A percentile compares a stretch with the other conserved stretches of the same genome.
Conservation (phyloP, 305 asterid genomes). For the Lippia alba region DNA sequence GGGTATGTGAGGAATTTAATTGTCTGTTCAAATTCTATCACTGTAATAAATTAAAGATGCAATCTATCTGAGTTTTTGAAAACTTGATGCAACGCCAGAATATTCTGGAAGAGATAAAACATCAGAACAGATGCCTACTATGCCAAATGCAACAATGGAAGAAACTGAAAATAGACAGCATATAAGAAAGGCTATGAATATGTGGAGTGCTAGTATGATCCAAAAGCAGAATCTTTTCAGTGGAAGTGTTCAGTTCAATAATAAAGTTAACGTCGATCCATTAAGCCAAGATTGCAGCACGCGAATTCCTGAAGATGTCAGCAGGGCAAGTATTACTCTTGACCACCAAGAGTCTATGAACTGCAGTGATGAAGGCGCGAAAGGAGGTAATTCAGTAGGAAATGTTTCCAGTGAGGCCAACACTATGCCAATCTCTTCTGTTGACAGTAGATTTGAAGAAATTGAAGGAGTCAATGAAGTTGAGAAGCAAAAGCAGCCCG, state of each 20-base stretch:
- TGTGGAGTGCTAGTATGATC: conserved; percentile 33
- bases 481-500: conserved; percentile 47
- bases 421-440: conserved; percentile 20
- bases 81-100: conserved; percentile 32
- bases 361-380: conserved; percentile 31
- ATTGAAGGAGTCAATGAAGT: conserved; percentile 35
- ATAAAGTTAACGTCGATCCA: conserved; percentile 29
- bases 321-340: conserved; percentile 14
- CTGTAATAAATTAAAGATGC: not conserved
- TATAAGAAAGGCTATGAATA: conserved; percentile 33
- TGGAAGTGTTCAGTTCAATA: conserved; percentile 38
- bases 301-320: conserved; percentile 37
- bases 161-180: conserved; percentile 39
- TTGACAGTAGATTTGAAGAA: conserved; percentile 37
- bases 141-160: conserved; percentile 33
- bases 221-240: conserved; percentile 43
- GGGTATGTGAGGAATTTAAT: conserved; percentile 40
- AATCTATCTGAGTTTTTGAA: conserved; percentile 3
- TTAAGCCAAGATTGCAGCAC: conserved; percentile 34
- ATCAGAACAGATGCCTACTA: conserved; percentile 34
- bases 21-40: conserved; percentile 20
- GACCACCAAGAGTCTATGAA: conserved; percentile 21
- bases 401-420: conserved; percentile 17
- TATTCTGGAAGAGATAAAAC: conserved; percentile 39
- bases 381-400: conserved; percentile 28